Evolutionary conservation across 176 grass and related monocot species (phyloP), one percentile per base, ranked within the genome.

Genomic region (Tillandsia fasciculata): DNA sequence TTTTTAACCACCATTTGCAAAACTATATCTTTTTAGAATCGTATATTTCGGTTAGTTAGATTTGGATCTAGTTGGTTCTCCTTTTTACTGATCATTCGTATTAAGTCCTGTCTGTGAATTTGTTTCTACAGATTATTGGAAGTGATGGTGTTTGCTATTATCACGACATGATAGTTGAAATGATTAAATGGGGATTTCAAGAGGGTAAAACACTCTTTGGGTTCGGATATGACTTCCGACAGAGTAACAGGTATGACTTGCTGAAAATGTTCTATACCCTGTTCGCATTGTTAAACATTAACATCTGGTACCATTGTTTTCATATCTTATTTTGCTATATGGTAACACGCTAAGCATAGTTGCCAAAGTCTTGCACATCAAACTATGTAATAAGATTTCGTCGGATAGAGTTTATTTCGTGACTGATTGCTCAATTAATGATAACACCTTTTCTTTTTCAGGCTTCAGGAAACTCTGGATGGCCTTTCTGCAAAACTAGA

Each of bases 151-250:
- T 97, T 70, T 92, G 78, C 74, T 97, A 97, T 88, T 97, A 97
- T 84, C 94, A 97, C 82, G 94, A 90, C 66, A 92, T 97, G 94
- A 97, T 97, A 77, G 86, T 85, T 74, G 68, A 97, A 80, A 97
- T 97, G 89, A 92, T 92, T 64, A 87, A 82, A 79, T 97, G 89
- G 89, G 94, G 94, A 72, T 97, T 92, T 83, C 71, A 92, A 85
- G 94, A 92, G 74, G 89, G 89, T 0, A 92, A 85, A 90, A 97
- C 94, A 3, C 83, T 97, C 9, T 92, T 97, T n/a, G 94, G 94
- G 53, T 97, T 97, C 87, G 94, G 94, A 65, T 97, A 82, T n/a
- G 94, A 97, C 82, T 97, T 97, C 76, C 94, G 89, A 48, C 94
- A 97, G 69, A 97, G 94, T 83, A 97, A 97, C 65, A 92, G 93